Base-by-base conservation (phyloP, 345 rosid species). In the Carallia brachiata region DNA sequence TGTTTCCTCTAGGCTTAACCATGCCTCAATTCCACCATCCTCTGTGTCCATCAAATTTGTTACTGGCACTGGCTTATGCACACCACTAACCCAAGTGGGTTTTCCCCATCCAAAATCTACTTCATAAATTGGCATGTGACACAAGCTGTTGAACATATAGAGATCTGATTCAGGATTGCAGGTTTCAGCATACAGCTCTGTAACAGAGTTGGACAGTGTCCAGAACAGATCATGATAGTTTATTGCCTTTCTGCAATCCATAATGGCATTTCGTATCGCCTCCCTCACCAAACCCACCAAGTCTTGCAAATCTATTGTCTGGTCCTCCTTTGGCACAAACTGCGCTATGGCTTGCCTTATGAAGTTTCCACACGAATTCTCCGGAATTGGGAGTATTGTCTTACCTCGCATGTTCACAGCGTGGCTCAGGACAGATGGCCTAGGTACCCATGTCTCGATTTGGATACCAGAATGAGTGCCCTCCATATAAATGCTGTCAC, bases 71-170 rank as follows among this genome's bases (percentile, higher is more conserved):
- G 70, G 56, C 4, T 28, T 65, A 61, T 61, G 12, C 31, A 64
- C 44, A 2, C 61, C 61, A n/a, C 56, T 69, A 48, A 72, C 63
- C 83, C 85, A 76, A 1, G 31, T 6, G 1, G 85, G 85, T 55
- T 57, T 78, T 32, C 80, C 80, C 82, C 85, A 81, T 18, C 80
- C 85, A 40, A 75, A 78, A 68, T 81, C 77, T 3, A 59, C 76
- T 12, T 74, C 77, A 28, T 71, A 74, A 30, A 77, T 5, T 2
- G 65, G 69, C 8, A 73, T 56, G 37, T 62, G 31, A 31, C 81
- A 77, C 77, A 75, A 81, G 53, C 84, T 81, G 10, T 71, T 30
- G 32, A 68, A 66, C 50, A 30, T 44, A 47, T 70, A 80, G 18
- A 67, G 1, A 23, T 77, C 77, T 7, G 65, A 50, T 16, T 65